Percentiles rank a stretch among this genome's conserved stretches.
These are phyloP conservation scores for Gliomastix tumulicola DNA, from an alignment of 2,329 filamentous ascomycete species.

Conservation along the genomic window DNA sequence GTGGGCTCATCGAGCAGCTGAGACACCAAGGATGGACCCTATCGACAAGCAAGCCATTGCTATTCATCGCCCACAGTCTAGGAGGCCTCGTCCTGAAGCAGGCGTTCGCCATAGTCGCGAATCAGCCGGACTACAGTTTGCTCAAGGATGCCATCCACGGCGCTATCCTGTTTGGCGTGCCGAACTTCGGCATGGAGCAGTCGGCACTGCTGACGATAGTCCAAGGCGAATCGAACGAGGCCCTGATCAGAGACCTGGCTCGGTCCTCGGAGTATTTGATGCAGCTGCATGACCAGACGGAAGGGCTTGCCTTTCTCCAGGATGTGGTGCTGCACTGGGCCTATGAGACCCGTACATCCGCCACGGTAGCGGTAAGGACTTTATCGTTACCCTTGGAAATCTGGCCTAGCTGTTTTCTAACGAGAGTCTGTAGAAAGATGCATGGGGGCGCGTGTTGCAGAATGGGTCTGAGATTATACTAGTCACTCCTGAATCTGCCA, in stretches of 20 bases:
- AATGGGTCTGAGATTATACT: background rate
- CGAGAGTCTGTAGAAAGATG: background rate
- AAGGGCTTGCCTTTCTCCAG: background rate
- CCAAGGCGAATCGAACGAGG: background rate
- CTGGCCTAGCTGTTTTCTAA: background rate
- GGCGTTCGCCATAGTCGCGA: background rate
- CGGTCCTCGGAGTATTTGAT: background rate
- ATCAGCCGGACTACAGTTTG: background rate
- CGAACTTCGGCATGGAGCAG: background rate
- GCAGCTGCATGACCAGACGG: background rate
- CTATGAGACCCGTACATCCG: background rate
- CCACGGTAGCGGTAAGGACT: background rate
- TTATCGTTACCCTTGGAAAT: background rate
- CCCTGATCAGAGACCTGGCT: background rate
- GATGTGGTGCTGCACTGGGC: background rate
- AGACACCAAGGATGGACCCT: background rate
- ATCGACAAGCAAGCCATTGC: background rate
- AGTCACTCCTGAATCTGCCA: background rate
- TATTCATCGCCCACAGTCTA: slow-evolving; percentile 2
- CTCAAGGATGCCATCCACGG: background rate
- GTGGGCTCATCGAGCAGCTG: background rate
- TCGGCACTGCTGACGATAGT: background rate
- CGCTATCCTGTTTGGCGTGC: background rate
- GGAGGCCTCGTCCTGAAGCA: slow-evolving; percentile 2
- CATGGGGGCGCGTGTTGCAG: background rate